Evolutionary conservation across 352 stramenopile species (phyloP), one percentile per base, ranked within the genome.

Genomic region (Globisporangium spiculum): DNA sequence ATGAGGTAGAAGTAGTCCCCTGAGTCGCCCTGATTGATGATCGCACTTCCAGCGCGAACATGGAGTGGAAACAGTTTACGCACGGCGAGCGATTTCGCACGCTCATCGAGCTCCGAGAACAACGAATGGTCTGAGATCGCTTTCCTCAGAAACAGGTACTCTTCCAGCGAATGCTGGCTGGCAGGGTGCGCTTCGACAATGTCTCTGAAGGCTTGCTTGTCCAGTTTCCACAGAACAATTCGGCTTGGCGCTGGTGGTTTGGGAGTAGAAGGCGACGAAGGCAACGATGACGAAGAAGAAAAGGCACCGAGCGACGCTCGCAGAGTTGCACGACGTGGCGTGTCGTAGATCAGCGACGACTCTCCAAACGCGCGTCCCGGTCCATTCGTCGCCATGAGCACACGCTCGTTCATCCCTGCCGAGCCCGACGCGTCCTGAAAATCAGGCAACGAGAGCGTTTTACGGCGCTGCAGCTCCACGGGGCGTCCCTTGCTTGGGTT

Each of bases 1-100:
- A 96, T 79, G 38, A 96, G 41, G 65, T 96, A 96, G 48, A 96
- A 93, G 73, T 96, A 95, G 68, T 96, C 87, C 0, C 89, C 89
- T 16, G 81, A 85, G 58, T 94, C 84, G 32, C 89, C 89, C 65
- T 96, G 87, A 4, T 81, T 79, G 36, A 96, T 71, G 50, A 96
- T 90, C 18, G 75, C 83, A 46, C 81, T 84, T 20, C 81, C 84
- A 26, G 76, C 78, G 16, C 75, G 75, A 0, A 94, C 86, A 26
- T 79, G 69, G 3, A 96, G 68, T 1, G 89, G 86, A 36, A 96
- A 96, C 41, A 88, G 91, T 68, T 94, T 93, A 56, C 85, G 85
- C 60, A 96, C 88, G 22, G 86, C 88, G 10, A 93, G 60, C 8
- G 86, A 85, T 70, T 96, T 91, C 9, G 88, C 85, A 2, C 85